A percentile compares a stretch with the other conserved stretches of the same genome.
Conservation (phyloP, 805 yeast species). For the Clavispora asparagi region DNA sequence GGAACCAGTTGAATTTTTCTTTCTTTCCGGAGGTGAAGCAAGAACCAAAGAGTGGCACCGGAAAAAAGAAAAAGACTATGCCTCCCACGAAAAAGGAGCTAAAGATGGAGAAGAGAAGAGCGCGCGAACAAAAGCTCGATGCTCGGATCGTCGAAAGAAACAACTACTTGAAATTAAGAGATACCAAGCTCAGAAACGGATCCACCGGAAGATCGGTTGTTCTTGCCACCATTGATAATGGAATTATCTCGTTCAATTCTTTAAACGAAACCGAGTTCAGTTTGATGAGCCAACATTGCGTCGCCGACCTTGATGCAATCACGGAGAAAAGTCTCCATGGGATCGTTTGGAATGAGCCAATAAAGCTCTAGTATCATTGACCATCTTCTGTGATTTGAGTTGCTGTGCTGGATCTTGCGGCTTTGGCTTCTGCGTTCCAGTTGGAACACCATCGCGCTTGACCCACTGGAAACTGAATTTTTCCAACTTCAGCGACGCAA, state of each 20-base stretch:
- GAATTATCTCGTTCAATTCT: constrained; percentile 63
- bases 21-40: neutral
- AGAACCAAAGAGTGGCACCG: neutral
- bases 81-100: constrained; percentile 23
- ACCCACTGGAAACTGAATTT: neutral
- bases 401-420: neutral
- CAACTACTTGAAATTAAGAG: constrained; percentile 23
- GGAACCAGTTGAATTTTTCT: constrained; percentile 11
- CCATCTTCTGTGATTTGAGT: neutral
- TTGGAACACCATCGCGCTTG: neutral
- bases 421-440: neutral
- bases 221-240: constrained; percentile 70
- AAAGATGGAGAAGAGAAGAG: constrained; percentile 18
- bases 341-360: constrained; percentile 11
- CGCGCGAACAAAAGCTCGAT: constrained; percentile 24
- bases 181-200: constrained; percentile 49
- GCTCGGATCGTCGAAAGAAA: constrained; percentile 20
- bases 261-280: constrained; percentile 49
- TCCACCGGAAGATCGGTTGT: constrained; percentile 41
- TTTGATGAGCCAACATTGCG: constrained; percentile 7
- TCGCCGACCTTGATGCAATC: constrained; percentile 4
- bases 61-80: constrained; percentile 5
- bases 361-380: neutral
- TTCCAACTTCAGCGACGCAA: neutral
- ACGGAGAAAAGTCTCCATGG: constrained; percentile 10